Evolutionary conservation across 2,329 filamentous ascomycete genomes (phyloP).

Genomic region (Laburnicola sp.): DNA sequence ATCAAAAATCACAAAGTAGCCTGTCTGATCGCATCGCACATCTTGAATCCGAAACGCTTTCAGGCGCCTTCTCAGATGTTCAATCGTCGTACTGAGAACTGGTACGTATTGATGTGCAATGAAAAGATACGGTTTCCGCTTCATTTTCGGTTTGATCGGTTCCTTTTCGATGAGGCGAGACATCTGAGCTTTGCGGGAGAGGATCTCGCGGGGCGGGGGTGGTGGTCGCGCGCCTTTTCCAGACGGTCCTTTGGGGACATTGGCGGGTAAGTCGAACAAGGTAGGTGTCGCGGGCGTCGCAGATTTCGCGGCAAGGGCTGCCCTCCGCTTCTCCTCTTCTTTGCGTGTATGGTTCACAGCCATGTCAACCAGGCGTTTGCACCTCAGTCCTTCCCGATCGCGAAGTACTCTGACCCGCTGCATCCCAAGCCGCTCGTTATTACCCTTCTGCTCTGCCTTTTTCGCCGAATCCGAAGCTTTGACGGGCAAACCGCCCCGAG

Average conservation of each 20-base stretch:
- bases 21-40: constrained; percentile 79
- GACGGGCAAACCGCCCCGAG: constrained; percentile 57
- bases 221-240: constrained; percentile 50
- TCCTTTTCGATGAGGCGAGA: constrained; percentile 63
- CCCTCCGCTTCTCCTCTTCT: constrained; percentile 55
- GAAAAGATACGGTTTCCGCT: constrained; percentile 85
- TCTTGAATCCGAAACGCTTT: constrained; percentile 81
- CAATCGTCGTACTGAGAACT: constrained; percentile 79
- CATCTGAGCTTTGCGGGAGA: constrained; percentile 51
- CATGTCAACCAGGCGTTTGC: constrained; percentile 74
- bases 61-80: constrained; percentile 86
- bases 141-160: constrained; percentile 69
- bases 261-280: constrained; percentile 68
- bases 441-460: constrained; percentile 74
- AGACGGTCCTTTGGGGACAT: constrained; percentile 83
- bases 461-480: constrained; percentile 80
- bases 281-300: constrained; percentile 27
- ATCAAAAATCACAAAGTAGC: constrained; percentile 91
- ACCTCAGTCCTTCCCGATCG: constrained; percentile 85
- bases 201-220: constrained; percentile 43
- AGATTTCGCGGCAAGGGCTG: constrained; percentile 35
- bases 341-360: constrained; percentile 70
- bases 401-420: constrained; percentile 79
- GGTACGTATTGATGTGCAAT: constrained; percentile 86
- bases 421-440: constrained; percentile 77